Evolutionary conservation across 257 asterid species (phyloP), one percentile per base, ranked within the genome.

Genomic region (Przewalskia tangutica): DNA sequence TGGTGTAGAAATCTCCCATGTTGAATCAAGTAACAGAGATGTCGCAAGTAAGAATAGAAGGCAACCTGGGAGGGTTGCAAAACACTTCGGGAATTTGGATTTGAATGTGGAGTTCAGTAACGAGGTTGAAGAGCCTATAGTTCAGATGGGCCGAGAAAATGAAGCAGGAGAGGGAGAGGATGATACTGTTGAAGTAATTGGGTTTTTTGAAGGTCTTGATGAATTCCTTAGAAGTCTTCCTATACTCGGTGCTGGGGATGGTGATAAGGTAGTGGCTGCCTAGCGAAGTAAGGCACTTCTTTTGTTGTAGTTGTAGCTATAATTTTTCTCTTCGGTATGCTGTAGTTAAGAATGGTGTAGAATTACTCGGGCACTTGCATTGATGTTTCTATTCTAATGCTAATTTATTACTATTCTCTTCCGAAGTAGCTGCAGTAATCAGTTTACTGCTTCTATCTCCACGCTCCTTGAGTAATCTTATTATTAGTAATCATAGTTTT

Each of bases 181-280:
- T 64, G 98, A 91, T 58, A 91, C 89, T 77, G 90, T 91, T 66
- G 98, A 95, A 88, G 98, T 97, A 84, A 87, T 86, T 77, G 99
- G 93, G 56, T 92, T 94, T 77, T 95, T 95, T 80, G 99, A 95
- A 86, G 99, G 99, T 16, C 97, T 95, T 79, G 98, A 95, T 87
- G 99, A 95, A 59, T 95, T 90, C 85, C 89, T 94, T 9, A 94
- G 91, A 90, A 91, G 95, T 85, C 95, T 91, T 86, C 99, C 99
- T 5, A 94, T 92, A 82, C 94, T 94, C 80, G 88, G 85, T 79
- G 97, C 82, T 81, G 98, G 88, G 56, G 94, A 93, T 17, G 97
- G 91, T 27, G 98, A 91, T 46, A 96, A 90, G 93, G 97, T 89
- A 59, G 93, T 93, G 94, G 95, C 94, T 51, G 88, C 94, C 14